Evolutionary conservation across 1,139 yeast species (phyloP).

Genomic region (Blastobotrys aristatus): DNA sequence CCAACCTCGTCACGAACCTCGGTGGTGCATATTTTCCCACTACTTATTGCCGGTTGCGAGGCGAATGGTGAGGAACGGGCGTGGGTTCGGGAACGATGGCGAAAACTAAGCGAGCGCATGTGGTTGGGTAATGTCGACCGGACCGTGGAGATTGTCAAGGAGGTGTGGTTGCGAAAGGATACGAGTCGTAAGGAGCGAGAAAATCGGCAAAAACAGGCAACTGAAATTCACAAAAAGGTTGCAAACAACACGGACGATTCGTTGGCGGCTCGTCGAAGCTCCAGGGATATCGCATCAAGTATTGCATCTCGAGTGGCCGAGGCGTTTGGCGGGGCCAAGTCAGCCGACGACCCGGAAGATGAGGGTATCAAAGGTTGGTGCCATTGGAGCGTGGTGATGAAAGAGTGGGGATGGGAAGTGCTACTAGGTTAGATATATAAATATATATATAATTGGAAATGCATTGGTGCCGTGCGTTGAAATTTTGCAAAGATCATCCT

Average conservation of each 20-base stretch:
- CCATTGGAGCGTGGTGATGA: constrained; percentile 69
- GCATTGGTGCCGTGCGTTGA: background rate
- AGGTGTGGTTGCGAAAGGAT: constrained; percentile 63
- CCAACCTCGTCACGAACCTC: constrained; percentile 55
- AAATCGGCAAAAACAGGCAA: constrained; percentile 3
- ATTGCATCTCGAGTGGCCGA: constrained; percentile 12
- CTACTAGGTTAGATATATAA: constrained; percentile 36
- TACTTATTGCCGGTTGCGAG: constrained; percentile 61
- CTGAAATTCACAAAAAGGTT: background rate
- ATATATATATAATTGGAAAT: too few species aligned
- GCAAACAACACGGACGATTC: background rate
- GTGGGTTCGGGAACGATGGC: constrained; percentile 61
- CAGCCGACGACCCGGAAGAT: constrained; percentile 24
- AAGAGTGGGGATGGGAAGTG: constrained; percentile 74
- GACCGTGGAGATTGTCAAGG: constrained; percentile 63
- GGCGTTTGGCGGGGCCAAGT: constrained; percentile 5
- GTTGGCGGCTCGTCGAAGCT: constrained; percentile 9
- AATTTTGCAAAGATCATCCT: too few species aligned
- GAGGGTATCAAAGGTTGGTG: constrained; percentile 46
- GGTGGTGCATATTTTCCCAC: constrained; percentile 58
- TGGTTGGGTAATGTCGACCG: constrained; percentile 64
- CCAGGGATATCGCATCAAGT: constrained; percentile 13
- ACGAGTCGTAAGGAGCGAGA: constrained; percentile 17
- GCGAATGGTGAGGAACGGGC: constrained; percentile 57
- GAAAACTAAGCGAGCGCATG: constrained; percentile 46